These are phyloP conservation scores for Suhomyces sp. DNA, from an alignment of 805 yeast species.

Conservation along the genomic window DNA sequence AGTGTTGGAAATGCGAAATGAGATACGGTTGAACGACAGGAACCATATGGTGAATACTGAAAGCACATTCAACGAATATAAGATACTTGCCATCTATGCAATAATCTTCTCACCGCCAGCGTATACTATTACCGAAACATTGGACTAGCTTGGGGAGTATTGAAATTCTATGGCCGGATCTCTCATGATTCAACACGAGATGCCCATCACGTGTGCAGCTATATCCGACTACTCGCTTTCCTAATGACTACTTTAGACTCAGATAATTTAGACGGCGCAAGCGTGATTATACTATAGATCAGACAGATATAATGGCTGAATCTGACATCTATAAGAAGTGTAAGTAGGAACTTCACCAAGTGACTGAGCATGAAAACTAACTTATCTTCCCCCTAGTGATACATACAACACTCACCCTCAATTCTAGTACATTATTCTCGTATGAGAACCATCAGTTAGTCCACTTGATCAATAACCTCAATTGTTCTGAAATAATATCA, in stretches of 20 bases:
- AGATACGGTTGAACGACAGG: background rate
- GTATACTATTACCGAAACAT: background rate
- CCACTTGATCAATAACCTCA: slow-evolving; percentile 40
- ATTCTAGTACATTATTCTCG: slow-evolving; percentile 59
- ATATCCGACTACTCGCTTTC: background rate
- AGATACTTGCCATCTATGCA: background rate
- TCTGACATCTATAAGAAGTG: slow-evolving; percentile 3
- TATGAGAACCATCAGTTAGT: slow-evolving; percentile 48
- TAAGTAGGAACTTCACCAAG: background rate
- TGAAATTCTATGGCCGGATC: background rate
- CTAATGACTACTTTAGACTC: background rate
- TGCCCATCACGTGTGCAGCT: background rate
- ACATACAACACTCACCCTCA: slow-evolving; percentile 47
- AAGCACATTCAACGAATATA: background rate
- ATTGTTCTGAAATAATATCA: slow-evolving; percentile 52
- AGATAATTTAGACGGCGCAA: background rate
- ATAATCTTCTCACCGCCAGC: background rate
- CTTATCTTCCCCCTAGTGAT: slow-evolving; percentile 29
- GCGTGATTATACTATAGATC: background rate
- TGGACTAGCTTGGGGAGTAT: background rate
- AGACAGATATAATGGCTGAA: background rate
- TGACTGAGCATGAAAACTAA: background rate
- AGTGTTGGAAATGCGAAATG: background rate
- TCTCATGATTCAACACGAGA: background rate
- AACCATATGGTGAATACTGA: background rate